Evolutionary conservation across 2,329 filamentous ascomycete genomes (phyloP), one percentile per base, ranked within the genome.

Genomic region (Verticillium isaacii): DNA sequence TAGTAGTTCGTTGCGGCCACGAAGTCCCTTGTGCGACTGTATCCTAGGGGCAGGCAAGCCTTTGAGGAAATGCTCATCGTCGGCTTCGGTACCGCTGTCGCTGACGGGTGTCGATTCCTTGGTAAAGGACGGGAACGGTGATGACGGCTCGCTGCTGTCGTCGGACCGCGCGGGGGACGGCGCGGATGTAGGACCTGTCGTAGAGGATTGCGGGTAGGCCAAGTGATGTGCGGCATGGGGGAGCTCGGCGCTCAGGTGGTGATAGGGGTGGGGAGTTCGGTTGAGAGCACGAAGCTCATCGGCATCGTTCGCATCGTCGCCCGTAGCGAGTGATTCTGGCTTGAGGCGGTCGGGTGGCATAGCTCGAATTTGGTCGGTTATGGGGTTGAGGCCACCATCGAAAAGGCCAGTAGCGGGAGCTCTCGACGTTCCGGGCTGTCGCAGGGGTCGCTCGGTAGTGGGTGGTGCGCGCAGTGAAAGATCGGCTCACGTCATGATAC

Each of bases 1-100:
- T 2, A 83, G 68, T 3, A 70, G 71, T 68, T 83, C 87, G 67
- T 85, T 82, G 62, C 74, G 76, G 62, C 85, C 88, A 63, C 89
- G 84, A 57, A 97, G 75, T 8, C 93, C 93, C 76, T 97, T 97
- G 71, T 90, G 89, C 36, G 86, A 81, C 64, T 87, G 84, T 9
- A 83, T 68, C n/a, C 83, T 89, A 2, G 93, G 91, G 2, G 93
- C 91, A 1, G 94, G 93, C 25, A 97, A 78, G 0, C 93, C 90
- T 73, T 90, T 95, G 61, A 97, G 80, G 67, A 94, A 89, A 65
- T 93, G 90, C 74, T 98, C 94, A 77, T 98, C 94, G 70, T 97
- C 94, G 45, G 94, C 94, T 73, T 98, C 94, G 19, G 93, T 96
- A 29, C 94, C 94, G 73, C 93, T 97, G 68, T 97, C 93, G 73